A percentile compares a stretch with the other conserved stretches of the same genome.
phyloP scores from a whole-genome alignment of 495 filamentous ascomycete species.

The Physcia stellaris region DNA sequence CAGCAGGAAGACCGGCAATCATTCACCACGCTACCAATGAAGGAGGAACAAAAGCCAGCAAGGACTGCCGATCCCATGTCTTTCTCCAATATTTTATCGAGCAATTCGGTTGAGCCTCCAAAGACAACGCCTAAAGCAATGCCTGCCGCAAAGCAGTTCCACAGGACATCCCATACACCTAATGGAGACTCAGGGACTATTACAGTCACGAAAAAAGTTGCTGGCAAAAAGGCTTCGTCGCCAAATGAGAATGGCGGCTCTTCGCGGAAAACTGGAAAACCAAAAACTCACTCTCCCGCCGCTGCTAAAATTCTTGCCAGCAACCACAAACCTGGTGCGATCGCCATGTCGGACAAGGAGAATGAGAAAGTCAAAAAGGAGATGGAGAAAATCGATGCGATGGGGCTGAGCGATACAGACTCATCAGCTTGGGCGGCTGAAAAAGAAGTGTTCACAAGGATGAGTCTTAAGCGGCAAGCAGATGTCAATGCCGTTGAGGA shows the following conservation, averaged over 20 bases:
- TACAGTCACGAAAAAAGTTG: conserved; percentile 17
- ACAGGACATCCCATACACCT: neutral
- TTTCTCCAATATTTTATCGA: conserved; percentile 78
- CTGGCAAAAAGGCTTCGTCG: conserved; percentile 5
- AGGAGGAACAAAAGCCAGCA: conserved; percentile 38
- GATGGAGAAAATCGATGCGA: conserved; percentile 51
- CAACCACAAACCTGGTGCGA: conserved; percentile 36
- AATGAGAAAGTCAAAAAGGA: conserved; percentile 52
- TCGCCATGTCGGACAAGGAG: conserved; percentile 46
- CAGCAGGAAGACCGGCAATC: conserved; percentile 28
- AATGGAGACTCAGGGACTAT: conserved; percentile 15
- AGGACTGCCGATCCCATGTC: conserved; percentile 77
- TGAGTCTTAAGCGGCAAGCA: conserved; percentile 44
- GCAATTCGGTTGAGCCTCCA: conserved; percentile 44
- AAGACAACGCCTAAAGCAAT: conserved; percentile 11
- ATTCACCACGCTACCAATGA: conserved; percentile 9
- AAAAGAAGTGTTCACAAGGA: conserved; percentile 35
- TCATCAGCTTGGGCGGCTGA: conserved; percentile 47
- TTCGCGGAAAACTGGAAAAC: conserved; percentile 27
- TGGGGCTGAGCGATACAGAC: conserved; percentile 54
- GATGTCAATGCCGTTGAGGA: conserved; percentile 44
- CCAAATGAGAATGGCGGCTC: conserved; percentile 28
- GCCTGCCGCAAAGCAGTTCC: conserved; percentile 11
- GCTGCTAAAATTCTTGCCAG: conserved; percentile 34
- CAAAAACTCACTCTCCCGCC: conserved; percentile 30